Conservation (phyloP, 345 rosid species). For the Hibiscus mutabilis region DNA sequence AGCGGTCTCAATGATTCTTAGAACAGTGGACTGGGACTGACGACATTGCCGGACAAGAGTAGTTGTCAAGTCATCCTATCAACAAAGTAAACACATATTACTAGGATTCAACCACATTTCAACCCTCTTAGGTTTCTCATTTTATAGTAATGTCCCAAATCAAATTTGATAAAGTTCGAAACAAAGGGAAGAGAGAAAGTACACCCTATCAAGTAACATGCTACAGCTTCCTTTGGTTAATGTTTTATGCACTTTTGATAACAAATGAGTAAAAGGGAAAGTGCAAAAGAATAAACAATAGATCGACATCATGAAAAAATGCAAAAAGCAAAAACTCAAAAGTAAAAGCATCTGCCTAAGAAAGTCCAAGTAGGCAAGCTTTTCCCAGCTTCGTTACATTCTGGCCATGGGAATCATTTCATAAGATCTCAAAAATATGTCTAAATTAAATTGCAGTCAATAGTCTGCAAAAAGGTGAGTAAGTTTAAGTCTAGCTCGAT, state of each 20-base stretch:
- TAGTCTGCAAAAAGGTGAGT: not conserved
- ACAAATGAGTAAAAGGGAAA: not conserved
- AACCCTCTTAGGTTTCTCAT: not conserved
- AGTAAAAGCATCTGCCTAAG: not conserved
- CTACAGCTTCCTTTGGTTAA: not conserved
- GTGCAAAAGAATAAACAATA: not conserved
- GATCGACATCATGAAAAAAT: not conserved
- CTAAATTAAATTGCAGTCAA: not conserved
- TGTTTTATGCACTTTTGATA: no score
- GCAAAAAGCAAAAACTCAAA: not conserved
- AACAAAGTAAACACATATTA: constrained; percentile 2
- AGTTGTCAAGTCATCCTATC: constrained; percentile 73
- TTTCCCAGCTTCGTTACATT: not conserved
- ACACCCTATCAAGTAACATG: not conserved
- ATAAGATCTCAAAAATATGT: not conserved
- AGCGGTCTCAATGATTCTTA: constrained; percentile 68
- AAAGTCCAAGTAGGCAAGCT: not conserved
- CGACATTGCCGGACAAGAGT: constrained; percentile 77
- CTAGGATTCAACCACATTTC: not conserved
- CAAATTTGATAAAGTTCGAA: not conserved
- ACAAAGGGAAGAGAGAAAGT: not conserved
- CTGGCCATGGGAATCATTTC: not conserved
- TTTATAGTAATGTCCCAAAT: not conserved
- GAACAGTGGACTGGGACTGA: constrained; percentile 51
- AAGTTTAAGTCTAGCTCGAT: not conserved